Conservation (phyloP, 2,329 filamentous ascomycete genomes). For the Akanthomyces muscarius region DNA sequence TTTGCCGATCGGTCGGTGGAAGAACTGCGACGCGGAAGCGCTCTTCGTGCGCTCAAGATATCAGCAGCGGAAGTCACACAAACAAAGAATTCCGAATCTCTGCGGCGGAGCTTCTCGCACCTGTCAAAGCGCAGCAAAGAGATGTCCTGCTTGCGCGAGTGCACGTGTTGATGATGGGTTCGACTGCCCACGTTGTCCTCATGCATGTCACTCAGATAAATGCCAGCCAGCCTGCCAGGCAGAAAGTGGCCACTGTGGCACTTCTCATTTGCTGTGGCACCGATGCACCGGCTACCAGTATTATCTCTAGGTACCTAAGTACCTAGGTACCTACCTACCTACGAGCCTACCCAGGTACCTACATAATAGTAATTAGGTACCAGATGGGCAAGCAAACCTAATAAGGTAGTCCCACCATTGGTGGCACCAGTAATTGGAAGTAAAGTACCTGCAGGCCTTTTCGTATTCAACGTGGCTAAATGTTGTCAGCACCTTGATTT, state of each 20-base stretch:
- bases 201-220: neutral
- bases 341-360: no score
- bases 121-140: neutral
- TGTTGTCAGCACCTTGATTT: neutral
- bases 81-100: neutral
- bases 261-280: constrained; percentile 12
- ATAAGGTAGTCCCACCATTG: neutral
- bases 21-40: neutral
- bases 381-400: no score
- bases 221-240: neutral
- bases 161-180: constrained; percentile 7
- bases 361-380: no score
- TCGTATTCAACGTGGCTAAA: neutral
- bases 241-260: constrained; percentile 6
- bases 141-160: neutral
- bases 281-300: neutral
- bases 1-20: neutral
- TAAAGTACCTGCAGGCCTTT: neutral
- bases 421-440: neutral
- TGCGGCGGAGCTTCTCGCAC: neutral
- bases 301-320: no score
- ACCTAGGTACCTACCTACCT: no score
- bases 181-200: constrained; percentile 26
- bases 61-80: neutral
- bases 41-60: neutral